Evolutionary conservation across 169 alveolate species (phyloP).

Genomic region (Plasmodium gonderi): DNA sequence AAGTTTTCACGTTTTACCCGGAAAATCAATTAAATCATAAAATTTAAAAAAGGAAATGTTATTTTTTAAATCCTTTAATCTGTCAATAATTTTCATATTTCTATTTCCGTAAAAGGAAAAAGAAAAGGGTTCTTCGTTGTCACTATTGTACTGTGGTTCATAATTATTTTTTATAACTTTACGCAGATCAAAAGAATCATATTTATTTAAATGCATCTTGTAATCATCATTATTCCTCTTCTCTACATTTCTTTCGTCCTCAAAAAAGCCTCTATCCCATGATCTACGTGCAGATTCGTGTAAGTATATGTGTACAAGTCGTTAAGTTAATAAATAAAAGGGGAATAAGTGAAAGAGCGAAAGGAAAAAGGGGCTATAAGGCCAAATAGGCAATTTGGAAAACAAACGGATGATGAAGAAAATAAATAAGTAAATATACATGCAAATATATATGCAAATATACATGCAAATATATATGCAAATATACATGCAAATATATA

Average conservation of each 20-base stretch:
- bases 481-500: neutral
- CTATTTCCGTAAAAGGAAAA: constrained; percentile 35
- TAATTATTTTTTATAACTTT: constrained; percentile 44
- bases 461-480: neutral
- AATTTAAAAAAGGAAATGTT: constrained; percentile 69
- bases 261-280: constrained; percentile 32
- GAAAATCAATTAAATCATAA: constrained; percentile 68
- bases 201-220: constrained; percentile 33
- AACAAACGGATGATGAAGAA: neutral
- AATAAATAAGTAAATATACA: neutral
- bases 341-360: neutral
- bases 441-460: neutral
- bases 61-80: constrained; percentile 67
- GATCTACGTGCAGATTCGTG: constrained; percentile 3
- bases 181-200: constrained; percentile 63
- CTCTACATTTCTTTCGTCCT: constrained; percentile 20
- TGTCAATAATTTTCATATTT: constrained; percentile 51
- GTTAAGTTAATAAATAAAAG: neutral
- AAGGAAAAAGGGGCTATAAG: too few relatives aligned
- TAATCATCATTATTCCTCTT: constrained; percentile 1
- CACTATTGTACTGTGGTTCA: constrained; percentile 36
- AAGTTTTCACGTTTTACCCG: constrained; percentile 8
- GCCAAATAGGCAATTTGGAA: too few relatives aligned
- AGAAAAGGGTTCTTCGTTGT: constrained; percentile 50
- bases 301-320: neutral